Percentiles rank a stretch among this genome's conserved stretches.
phyloP scores from a whole-genome alignment of 306 rosid genomes.

The Prunus persica region Prunus_persica_NCBIv2 NC_034010.1:23598501-23599000 shows the following conservation, averaged over 20 bases:
- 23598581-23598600: conserved; percentile 22
- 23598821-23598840: conserved; percentile 30
- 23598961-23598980: neutral
- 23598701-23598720: conserved; percentile 63
- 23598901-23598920: conserved; percentile 28
- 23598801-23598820: conserved; percentile 58
- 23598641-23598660: conserved; percentile 28
- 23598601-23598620: conserved; percentile 26
- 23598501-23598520: conserved; percentile 30
- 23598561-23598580: conserved; percentile 33
- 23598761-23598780: conserved; percentile 27
- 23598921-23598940: neutral
- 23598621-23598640: conserved; percentile 31
- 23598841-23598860: conserved; percentile 39
- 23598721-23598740: conserved; percentile 40
- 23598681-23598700: conserved; percentile 45
- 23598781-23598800: conserved; percentile 39
- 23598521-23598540: conserved; percentile 34
- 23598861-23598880: conserved; percentile 50
- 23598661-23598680: conserved; percentile 27
- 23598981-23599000: neutral
- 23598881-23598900: conserved; percentile 72
- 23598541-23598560: conserved; percentile 25
- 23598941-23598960: neutral
- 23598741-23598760: conserved; percentile 25